Evolutionary conservation across 768 basidiomycete species (phyloP), one percentile per base, ranked within the genome.

Genomic region (Brasilioporus rufonigricans): DNA sequence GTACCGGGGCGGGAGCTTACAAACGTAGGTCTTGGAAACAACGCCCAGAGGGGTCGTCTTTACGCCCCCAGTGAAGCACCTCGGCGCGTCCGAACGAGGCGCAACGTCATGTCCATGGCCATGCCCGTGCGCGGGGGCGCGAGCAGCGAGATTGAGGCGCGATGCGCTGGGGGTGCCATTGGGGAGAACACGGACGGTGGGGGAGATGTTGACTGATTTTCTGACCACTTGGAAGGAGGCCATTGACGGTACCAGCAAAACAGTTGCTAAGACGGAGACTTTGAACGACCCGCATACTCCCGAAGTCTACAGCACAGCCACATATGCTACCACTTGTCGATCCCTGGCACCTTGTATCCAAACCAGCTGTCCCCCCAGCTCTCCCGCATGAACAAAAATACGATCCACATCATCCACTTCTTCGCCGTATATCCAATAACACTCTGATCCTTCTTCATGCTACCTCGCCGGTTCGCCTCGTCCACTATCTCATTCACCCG

Each of bases 201-300:
- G 91, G 32, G 88, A 73, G 59, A 96, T 76, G 72, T 84, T 91
- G 65, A 92, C 76, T 59, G 88, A 87, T 76, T 86, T 92, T 86
- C 86, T 90, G 65, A 83, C 77, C 76, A 80, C 84, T 69, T 85
- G 80, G 71, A 87, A 76, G 63, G 85, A 75, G 69, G 86, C 83
- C 85, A 89, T 89, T 31, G 41, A 51, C 40, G 40, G 12, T 31
- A 24, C 49, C 10, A 21, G 18, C 35, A 16, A 40, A 43, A 10
- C 19, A 41, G 9, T 14, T 41, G 11, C 23, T 41, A 8, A 21
- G 27, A 31, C 38, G 12, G 14, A 35, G 24, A 44, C 24, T 40
- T 32, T 40, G 18, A 18, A 39, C 38, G 27, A 53, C 61, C 68
- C 39, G 39, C 39, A 39, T 39, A 53, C 55, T 71, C 70, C 80